These are phyloP conservation scores for Whalleya microplaca DNA, from an alignment of 2,329 filamentous ascomycete species.

Conservation along the genomic window DNA sequence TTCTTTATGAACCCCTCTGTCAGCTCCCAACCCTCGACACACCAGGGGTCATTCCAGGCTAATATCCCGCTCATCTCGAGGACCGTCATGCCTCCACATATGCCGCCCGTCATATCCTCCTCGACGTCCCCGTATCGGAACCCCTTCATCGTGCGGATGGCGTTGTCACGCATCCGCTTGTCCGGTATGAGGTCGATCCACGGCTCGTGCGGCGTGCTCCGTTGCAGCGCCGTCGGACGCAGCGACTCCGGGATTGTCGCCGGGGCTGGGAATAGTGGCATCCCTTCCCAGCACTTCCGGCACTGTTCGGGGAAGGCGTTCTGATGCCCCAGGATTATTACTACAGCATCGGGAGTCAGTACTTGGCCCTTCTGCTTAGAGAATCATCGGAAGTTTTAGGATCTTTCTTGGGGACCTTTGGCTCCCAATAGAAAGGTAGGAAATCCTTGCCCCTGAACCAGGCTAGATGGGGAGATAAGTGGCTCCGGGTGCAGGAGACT, in stretches of 20 bases:
- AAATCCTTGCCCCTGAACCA: too few relatives aligned
- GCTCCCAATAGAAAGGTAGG: too few relatives aligned
- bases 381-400: too few relatives aligned
- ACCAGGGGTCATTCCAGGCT: constrained; percentile 46
- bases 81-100: constrained; percentile 10
- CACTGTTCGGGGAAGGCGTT: constrained; percentile 19
- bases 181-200: constrained; percentile 31
- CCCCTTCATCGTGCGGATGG: constrained; percentile 14
- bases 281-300: constrained; percentile 14
- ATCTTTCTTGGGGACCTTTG: too few relatives aligned
- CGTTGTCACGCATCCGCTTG: constrained; percentile 29
- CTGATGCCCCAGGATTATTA: constrained; percentile 33
- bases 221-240: constrained; percentile 29
- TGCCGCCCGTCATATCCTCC: constrained; percentile 15
- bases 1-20: constrained; percentile 42
- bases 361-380: too few relatives aligned
- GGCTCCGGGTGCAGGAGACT: too few relatives aligned
- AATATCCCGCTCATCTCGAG: constrained; percentile 21
- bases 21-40: constrained; percentile 45
- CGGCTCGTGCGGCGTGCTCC: constrained; percentile 26
- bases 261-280: constrained; percentile 25
- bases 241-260: constrained; percentile 26
- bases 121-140: constrained; percentile 22
- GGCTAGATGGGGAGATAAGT: too few relatives aligned
- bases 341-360: too few relatives aligned